Percentiles rank a stretch among this genome's conserved stretches.
phyloP scores from a whole-genome alignment of 2,329 filamentous ascomycete species.

The Alternaria angustiovoidea region DNA sequence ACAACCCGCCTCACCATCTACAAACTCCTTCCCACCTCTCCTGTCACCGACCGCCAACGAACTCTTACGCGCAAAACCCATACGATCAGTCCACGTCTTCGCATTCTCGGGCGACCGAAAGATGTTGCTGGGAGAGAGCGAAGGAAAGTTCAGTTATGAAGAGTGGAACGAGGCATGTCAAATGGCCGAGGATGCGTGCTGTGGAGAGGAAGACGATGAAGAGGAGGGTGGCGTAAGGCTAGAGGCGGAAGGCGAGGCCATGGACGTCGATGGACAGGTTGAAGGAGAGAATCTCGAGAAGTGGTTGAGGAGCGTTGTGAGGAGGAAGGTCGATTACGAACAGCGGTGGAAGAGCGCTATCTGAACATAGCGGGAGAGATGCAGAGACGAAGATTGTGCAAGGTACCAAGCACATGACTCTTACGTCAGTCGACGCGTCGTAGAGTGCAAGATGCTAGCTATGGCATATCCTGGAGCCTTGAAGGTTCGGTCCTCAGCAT shows the following conservation, averaged over 20 bases:
- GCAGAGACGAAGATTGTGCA: background rate
- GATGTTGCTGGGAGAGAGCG: slow-evolving; percentile 80
- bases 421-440: background rate
- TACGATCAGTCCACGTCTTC: slow-evolving; percentile 86
- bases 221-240: slow-evolving; percentile 44
- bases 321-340: slow-evolving; percentile 50
- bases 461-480: background rate
- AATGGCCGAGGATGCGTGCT: slow-evolving; percentile 72
- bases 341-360: slow-evolving; percentile 52
- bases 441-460: background rate
- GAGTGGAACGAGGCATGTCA: slow-evolving; percentile 78
- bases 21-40: slow-evolving; percentile 53
- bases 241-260: slow-evolving; percentile 41
- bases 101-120: slow-evolving; percentile 74
- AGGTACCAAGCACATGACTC: background rate
- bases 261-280: slow-evolving; percentile 49
- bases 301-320: slow-evolving; percentile 54
- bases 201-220: slow-evolving; percentile 55
- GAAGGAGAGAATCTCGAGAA: slow-evolving; percentile 42
- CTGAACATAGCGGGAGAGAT: slow-evolving; percentile 29
- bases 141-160: slow-evolving; percentile 77
- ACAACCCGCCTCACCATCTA: slow-evolving; percentile 76
- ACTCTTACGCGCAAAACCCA: slow-evolving; percentile 69
- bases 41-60: slow-evolving; percentile 68
- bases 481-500: background rate